Evolutionary conservation across 2,329 filamentous ascomycete genomes (phyloP), one percentile per base, ranked within the genome.

Genomic region (Coniochaeta sp.): DNA sequence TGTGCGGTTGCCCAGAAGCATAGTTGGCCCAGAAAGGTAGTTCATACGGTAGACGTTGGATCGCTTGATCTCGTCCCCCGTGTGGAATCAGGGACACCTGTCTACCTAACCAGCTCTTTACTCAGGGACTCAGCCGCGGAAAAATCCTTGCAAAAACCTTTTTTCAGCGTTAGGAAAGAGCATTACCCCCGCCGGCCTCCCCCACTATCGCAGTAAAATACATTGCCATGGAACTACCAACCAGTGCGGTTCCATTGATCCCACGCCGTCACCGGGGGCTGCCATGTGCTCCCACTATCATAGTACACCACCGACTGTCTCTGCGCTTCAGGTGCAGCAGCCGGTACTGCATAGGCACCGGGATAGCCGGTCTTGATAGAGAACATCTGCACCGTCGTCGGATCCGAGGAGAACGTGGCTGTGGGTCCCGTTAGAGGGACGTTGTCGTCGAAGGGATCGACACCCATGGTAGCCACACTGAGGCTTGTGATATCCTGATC

Each of bases 211-310:
- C 38, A 40, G 38, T 19, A 40, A 40, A 5, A 30, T 52, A 24
- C 22, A 52, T 7, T 19, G 28, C 22, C 54, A 7, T 14, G 6
- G 9, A 19, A 40, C n/a, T 22, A 57, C 55, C 55, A 57, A 19
- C 55, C 55, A 30, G 34, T 57, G 8, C 17, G 19, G 26, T 57
- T 57, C 55, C 55, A 57, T 34, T 57, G 55, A 42, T 57, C 34
- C 55, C 55, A 57, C 22, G 55, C 26, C 24, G 55, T 42, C 26
- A 30, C 32, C 36, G 34, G 34, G 9, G 34, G 22, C 14, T 26
- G 55, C 55, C 47, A 52, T 22, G 47, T 52, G 22, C 26, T 30
- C 22, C 34, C 34, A 16, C 38, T 57, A 30, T 57, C 55, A 44
- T 57, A 57, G 22, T 57, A 57, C 6, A 44, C 34, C 7, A 55